Conservation (phyloP, 2,329 filamentous ascomycete species). For the Neonectria magnoliae region DNA sequence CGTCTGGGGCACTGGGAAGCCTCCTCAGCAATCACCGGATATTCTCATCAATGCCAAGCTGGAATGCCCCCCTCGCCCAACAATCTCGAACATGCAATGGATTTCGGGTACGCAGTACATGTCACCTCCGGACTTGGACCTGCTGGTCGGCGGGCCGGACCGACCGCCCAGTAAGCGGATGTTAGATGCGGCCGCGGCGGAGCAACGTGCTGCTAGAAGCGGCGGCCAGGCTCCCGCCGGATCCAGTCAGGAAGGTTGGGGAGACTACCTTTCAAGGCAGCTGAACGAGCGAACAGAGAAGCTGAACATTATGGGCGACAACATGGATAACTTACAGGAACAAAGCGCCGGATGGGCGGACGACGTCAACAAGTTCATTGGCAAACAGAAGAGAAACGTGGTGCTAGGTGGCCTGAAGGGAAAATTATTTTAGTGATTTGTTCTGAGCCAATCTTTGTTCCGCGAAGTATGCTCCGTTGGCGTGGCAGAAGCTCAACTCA, state of each 20-base stretch:
- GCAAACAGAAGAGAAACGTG: constrained; percentile 86
- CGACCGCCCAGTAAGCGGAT: constrained; percentile 90
- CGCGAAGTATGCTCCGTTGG: not conserved
- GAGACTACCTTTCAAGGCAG: constrained; percentile 85
- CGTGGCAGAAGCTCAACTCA: not conserved
- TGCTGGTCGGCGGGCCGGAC: constrained; percentile 89
- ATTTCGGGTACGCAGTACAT: constrained; percentile 94
- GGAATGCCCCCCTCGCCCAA: constrained; percentile 80
- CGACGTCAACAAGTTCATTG: constrained; percentile 88
- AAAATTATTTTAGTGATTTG: constrained; percentile 58
- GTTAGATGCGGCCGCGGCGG: constrained; percentile 80
- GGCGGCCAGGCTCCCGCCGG: constrained; percentile 44
- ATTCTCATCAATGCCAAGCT: constrained; percentile 81
- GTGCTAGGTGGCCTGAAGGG: constrained; percentile 75
- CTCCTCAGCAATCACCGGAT: constrained; percentile 72
- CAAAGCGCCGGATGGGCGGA: constrained; percentile 86
- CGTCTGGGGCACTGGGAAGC: constrained; percentile 80
- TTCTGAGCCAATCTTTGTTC: not conserved
- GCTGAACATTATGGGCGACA: constrained; percentile 83
- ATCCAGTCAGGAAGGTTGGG: constrained; percentile 69
- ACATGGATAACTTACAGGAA: constrained; percentile 83
- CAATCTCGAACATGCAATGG: constrained; percentile 96
- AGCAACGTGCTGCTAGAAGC: constrained; percentile 69
- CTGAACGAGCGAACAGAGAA: constrained; percentile 92
- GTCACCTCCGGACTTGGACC: constrained; percentile 85